Evolutionary conservation across 345 rosid genomes (phyloP), one percentile per base, ranked within the genome.

Genomic region (Cardamine resedifolia): DNA sequence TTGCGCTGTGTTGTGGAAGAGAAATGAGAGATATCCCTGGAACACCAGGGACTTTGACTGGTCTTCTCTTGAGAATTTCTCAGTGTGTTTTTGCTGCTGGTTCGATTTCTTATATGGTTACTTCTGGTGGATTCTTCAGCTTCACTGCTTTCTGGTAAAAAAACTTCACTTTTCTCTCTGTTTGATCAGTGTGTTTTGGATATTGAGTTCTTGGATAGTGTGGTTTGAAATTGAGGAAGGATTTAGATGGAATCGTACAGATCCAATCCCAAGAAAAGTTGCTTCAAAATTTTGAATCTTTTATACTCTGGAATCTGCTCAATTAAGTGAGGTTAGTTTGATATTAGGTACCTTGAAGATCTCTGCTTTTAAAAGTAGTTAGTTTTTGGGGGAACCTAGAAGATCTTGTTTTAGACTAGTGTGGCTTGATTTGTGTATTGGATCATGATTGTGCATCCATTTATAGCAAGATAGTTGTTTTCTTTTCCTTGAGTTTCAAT

Each of bases 111-210:
- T 81, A 83, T 52, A 87, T 86, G 85, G 81, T 86, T 38, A 79
- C 91, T 70, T 85, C 93, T 15, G 12, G 67, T 64, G 76, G 60
- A 27, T 90, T 90, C 86, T 85, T 80, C 77, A 73, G 55, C 75
- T 81, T 50, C 83, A 90, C 96, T 31, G 88, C 98, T 80, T 87
- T 88, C 89, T 85, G 96, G 98, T 90, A 86, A 69, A 73, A 11
- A 41, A 36, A 36, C 28, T 9, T 68, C 10, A 9, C 36, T 60
- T 20, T 9, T n/a, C 7, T 30, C 10, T 57, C 1, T 7, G 45
- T 11, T 28, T 67, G 34, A 74, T 66, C 66, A 56, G 30, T 21
- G 28, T 38, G 19, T 36, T 45, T 9, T 18, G 49, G 6, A 23
- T 19, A 65, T 27, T 53, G 28, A 50, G 51, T 49, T 74, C 15